phyloP scores from a whole-genome alignment of 805 yeast species.

The Cyberlindnera xylosilytica region DNA sequence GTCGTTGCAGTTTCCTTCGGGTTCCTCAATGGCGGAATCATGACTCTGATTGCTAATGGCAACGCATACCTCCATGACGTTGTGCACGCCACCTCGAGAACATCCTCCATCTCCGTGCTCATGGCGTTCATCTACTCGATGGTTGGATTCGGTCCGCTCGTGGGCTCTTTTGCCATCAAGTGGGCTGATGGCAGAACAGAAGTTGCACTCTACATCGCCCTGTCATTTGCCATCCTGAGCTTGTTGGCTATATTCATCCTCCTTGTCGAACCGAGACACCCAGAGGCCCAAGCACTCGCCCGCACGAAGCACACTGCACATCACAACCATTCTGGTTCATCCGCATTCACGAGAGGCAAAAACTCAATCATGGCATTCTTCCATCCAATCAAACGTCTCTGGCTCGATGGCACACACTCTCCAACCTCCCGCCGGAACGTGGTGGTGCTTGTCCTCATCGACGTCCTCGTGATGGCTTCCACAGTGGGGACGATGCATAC shows the following conservation, averaged over 20 bases:
- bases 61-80: constrained; percentile 25
- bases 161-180: constrained; percentile 22
- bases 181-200: constrained; percentile 6
- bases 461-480: constrained; percentile 22
- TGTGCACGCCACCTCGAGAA: constrained; percentile 14
- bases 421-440: constrained; percentile 21
- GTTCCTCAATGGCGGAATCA: constrained; percentile 22
- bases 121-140: constrained; percentile 24
- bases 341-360: neutral
- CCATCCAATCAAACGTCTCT: constrained; percentile 21
- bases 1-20: constrained; percentile 15
- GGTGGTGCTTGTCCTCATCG: constrained; percentile 19
- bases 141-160: constrained; percentile 24
- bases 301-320: constrained; percentile 1
- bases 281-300: constrained; percentile 20
- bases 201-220: constrained; percentile 8
- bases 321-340: neutral
- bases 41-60: constrained; percentile 26
- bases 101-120: constrained; percentile 18
- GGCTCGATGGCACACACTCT: constrained; percentile 18
- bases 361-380: constrained; percentile 5
- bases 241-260: constrained; percentile 5
- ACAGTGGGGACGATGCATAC: constrained; percentile 24
- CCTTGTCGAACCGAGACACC: constrained; percentile 21
- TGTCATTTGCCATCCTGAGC: constrained; percentile 9